Evolutionary conservation across 75 land plant genomes (phyloP), one percentile per base, ranked within the genome.

Genomic region (Pinus tabuliformis): DNA sequence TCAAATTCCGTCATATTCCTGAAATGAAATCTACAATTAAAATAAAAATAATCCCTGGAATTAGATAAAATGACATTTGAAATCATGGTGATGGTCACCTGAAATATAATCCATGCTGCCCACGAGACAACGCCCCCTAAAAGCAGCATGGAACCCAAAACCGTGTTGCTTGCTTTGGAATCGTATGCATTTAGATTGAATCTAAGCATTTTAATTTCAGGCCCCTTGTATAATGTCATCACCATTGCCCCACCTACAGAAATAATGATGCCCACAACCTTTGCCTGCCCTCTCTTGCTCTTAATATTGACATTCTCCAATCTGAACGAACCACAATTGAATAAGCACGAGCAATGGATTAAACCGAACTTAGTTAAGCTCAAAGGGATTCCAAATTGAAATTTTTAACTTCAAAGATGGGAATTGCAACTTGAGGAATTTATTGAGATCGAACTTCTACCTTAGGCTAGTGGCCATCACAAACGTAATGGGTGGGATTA

Each of bases 181-280:
- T 45, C 5, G 49, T 45, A 45, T 45, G 49, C 49, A 6, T 45
- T 45, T 45, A 4, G 5, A 42, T 42, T 42, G 45, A 42, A 4
- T 5, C 45, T 42, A 6, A 45, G 49, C 9, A 45, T 6, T 45
- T 45, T 45, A 45, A 45, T 45, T 45, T 45, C 49, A 45, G 64
- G 59, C 2, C 88, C 90, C 76, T 83, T 88, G 80, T 80, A 90
- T 3, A 87, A 36, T 5, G 86, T 76, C 76, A 90, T 85, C 3
- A 83, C 57, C 20, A 81, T 70, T 12, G 92, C 90, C 18, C 92
- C 92, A 60, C 75, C 76, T 18, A 87, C 75, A 60, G 87, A 78
- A n/a, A 80, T 58, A 13, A 86, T 24, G 1, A 86, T 81, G 1
- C 92, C 92, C 20, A 87, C 3, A 13, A 86, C 42, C 82, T 87